phyloP scores from a whole-genome alignment of 148 eudicot genomes.

The Polygonum maritimum region DNA sequence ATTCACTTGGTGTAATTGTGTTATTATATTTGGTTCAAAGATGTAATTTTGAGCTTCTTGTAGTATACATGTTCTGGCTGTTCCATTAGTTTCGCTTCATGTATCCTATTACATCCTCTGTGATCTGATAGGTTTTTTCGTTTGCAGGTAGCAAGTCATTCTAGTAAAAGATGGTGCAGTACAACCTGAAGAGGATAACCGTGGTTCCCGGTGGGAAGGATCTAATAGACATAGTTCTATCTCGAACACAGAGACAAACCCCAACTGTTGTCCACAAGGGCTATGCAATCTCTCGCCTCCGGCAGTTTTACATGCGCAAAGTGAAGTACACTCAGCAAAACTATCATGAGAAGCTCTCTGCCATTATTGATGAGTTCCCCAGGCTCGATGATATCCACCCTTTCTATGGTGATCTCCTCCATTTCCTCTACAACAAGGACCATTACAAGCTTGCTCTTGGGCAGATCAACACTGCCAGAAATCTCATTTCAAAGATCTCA shows the following conservation, averaged over 20 bases:
- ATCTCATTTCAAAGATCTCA: slow-evolving; percentile 58
- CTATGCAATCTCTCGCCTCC: slow-evolving; percentile 73
- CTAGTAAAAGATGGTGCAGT: slow-evolving; percentile 58
- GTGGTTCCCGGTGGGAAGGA: slow-evolving; percentile 86
- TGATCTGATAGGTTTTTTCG: not conserved
- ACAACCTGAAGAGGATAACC: slow-evolving; percentile 82
- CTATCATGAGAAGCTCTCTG: slow-evolving; percentile 78
- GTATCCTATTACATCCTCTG: no score
- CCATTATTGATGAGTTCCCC: slow-evolving; percentile 94
- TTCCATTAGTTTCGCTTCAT: no score
- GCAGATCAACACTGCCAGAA: slow-evolving; percentile 83
- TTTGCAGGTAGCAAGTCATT: not conserved
- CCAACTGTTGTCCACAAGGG: slow-evolving; percentile 96
- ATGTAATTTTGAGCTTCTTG: no score
- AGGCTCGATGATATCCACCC: slow-evolving; percentile 86
- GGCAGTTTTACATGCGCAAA: slow-evolving; percentile 90
- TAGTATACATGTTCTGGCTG: no score
- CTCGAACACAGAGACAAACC: slow-evolving; percentile 81
- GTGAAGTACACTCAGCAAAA: slow-evolving; percentile 79
- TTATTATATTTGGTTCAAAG: no score
- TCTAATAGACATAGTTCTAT: slow-evolving; percentile 73
- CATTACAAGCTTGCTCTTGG: slow-evolving; percentile 98
- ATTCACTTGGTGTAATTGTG: no score
- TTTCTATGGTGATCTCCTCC: slow-evolving; percentile 87
- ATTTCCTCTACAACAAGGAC: slow-evolving; percentile 90